These are phyloP conservation scores for Guadua angustifolia DNA, from an alignment of 176 grass and related monocot genomes.

Conservation along the genomic window DNA sequence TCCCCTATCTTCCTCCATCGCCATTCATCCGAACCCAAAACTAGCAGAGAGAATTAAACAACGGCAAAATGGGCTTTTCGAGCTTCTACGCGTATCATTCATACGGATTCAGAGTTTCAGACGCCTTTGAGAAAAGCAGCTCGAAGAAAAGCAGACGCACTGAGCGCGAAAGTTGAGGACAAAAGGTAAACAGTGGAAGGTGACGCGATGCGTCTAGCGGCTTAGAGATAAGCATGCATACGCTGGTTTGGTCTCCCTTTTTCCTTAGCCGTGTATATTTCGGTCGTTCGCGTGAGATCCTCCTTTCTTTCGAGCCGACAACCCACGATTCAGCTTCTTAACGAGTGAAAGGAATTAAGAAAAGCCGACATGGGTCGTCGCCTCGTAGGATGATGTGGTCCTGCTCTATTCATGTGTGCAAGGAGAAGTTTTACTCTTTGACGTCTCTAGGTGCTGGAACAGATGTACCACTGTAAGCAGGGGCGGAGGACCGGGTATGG, in stretches of 20 bases:
- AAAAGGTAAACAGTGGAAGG: slow-evolving; percentile 15
- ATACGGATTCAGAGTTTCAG: not conserved
- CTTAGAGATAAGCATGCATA: slow-evolving; percentile 24
- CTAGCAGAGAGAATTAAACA: not conserved
- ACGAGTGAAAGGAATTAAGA: slow-evolving; percentile 7
- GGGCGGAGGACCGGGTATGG: no score
- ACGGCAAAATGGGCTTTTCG: slow-evolving; percentile 9
- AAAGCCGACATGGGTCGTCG: not conserved
- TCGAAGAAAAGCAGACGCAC: slow-evolving; percentile 54
- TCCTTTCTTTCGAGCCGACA: slow-evolving; percentile 25
- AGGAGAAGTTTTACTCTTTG: not conserved
- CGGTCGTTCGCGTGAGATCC: not conserved
- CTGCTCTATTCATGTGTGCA: not conserved
- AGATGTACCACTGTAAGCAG: no score
- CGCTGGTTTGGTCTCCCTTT: not conserved
- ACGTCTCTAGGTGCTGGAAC: not conserved
- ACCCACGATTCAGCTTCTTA: not conserved
- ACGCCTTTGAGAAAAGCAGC: not conserved
- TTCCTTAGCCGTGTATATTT: slow-evolving; percentile 40
- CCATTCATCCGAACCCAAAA: not conserved
- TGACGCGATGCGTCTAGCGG: slow-evolving; percentile 27
- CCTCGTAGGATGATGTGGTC: not conserved
- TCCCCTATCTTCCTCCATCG: not conserved
- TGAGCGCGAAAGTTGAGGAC: slow-evolving; percentile 1
- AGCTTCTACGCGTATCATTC: not conserved